Percentiles rank a stretch among this genome's conserved stretches.
phyloP scores from a whole-genome alignment of 2,329 filamentous ascomycete genomes.

The Tolypocladium sp. region DNA sequence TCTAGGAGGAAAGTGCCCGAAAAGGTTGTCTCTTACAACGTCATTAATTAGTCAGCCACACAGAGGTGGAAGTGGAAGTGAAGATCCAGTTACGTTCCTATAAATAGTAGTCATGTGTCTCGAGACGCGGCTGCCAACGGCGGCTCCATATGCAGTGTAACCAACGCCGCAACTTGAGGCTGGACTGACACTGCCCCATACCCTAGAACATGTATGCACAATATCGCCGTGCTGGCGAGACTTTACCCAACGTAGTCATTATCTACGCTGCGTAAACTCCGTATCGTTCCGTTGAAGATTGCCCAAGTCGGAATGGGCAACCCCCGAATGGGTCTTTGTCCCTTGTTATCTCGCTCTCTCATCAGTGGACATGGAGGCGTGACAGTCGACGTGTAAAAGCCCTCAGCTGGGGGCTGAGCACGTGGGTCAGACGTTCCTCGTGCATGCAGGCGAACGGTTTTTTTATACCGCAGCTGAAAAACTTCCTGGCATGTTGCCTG shows the following conservation, averaged over 20 bases:
- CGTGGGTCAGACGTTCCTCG: background rate
- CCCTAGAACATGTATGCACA: too few species aligned
- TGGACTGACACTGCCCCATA: background rate
- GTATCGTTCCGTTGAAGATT: background rate
- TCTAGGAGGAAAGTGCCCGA: too few species aligned
- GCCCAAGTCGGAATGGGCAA: background rate
- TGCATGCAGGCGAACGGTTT: background rate
- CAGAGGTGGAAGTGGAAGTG: too few species aligned
- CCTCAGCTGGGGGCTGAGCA: background rate
- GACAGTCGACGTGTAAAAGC: background rate
- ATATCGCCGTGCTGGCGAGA: background rate
- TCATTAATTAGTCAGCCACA: too few species aligned
- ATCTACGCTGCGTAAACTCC: background rate
- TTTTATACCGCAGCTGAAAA: background rate
- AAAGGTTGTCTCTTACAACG: too few species aligned
- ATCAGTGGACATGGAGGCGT: background rate
- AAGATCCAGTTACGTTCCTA: background rate
- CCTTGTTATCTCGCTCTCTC: background rate
- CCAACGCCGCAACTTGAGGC: background rate
- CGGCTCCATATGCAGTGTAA: background rate
- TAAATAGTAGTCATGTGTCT: background rate
- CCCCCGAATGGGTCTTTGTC: background rate
- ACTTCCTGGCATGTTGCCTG: background rate
- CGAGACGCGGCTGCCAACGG: background rate
- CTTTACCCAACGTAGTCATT: background rate